Conservation (phyloP, 2,329 filamentous ascomycete species). For the Biscogniauxia mediterranea region DNA sequence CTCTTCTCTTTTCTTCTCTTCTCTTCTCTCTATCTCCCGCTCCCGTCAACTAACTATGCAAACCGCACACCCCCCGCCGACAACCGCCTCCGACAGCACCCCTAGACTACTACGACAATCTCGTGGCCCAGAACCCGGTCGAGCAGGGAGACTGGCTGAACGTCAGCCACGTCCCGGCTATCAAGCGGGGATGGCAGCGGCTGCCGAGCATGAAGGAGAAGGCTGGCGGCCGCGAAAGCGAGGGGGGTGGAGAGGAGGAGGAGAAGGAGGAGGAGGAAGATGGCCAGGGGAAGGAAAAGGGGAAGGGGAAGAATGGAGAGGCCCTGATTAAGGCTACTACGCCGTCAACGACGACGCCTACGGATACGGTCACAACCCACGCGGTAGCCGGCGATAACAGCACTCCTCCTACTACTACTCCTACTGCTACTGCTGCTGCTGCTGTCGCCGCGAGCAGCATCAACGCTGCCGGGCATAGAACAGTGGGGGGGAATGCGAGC, state of each 20-base stretch:
- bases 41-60: background rate
- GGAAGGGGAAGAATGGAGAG: no score
- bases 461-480: no score
- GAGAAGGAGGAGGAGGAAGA: background rate
- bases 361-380: no score
- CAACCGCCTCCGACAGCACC: background rate
- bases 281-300: background rate
- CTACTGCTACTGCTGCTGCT: no score
- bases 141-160: background rate
- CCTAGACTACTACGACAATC: background rate
- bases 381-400: no score
- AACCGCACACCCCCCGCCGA: background rate
- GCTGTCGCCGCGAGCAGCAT: no score
- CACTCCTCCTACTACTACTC: no score
- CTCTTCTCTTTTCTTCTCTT: background rate
- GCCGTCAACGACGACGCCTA: no score
- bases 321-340: no score
- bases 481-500: no score
- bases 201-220: background rate
- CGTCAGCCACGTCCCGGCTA: background rate
- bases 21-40: background rate
- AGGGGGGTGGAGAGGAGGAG: background rate
- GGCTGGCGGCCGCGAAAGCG: background rate
- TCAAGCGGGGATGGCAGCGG: background rate
- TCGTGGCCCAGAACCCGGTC: background rate